These are phyloP conservation scores for Exidia glandulosa DNA, from an alignment of 768 basidiomycete species.

Conservation along the genomic window DNA sequence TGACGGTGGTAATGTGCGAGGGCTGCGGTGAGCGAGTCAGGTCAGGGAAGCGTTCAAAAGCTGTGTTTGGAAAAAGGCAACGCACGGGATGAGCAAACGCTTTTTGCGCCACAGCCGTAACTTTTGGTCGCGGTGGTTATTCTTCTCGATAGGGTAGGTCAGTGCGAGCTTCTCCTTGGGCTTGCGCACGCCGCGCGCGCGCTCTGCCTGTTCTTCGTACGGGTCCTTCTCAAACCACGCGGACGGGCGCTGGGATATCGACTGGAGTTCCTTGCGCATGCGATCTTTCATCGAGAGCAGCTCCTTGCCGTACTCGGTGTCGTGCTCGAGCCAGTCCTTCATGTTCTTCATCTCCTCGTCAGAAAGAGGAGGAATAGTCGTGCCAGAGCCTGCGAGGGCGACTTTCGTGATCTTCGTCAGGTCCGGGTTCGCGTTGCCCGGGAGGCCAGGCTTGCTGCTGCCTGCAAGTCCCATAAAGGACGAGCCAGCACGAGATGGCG, in stretches of 20 bases:
- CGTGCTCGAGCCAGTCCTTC: conserved; percentile 52
- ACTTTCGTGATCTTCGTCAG: conserved; percentile 55
- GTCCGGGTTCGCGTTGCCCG: conserved; percentile 39
- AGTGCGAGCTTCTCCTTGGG: not conserved
- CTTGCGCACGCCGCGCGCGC: no score
- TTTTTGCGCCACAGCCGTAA: not conserved
- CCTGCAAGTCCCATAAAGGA: conserved; percentile 13
- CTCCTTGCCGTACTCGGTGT: conserved; percentile 30
- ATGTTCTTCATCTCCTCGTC: conserved; percentile 41
- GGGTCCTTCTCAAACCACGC: conserved; percentile 16
- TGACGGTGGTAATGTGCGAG: conserved; percentile 43
- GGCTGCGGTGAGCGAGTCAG: conserved; percentile 27
- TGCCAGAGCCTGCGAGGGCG: conserved; percentile 42
- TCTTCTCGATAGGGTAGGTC: not conserved
- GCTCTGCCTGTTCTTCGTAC: no score
- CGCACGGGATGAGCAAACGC: not conserved
- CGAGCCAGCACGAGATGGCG: conserved; percentile 13
- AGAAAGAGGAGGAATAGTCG: conserved; percentile 42
- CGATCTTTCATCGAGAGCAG: conserved; percentile 8
- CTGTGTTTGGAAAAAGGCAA: not conserved
- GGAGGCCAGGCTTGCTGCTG: conserved; percentile 33
- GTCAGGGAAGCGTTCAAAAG: not conserved
- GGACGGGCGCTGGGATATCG: conserved; percentile 9
- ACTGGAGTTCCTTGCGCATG: conserved; percentile 5
- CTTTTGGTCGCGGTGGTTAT: not conserved